Evolutionary conservation across 352 stramenopile species (phyloP), one percentile per base, ranked within the genome.

Genomic region (Phytophthora podocarpi): DNA sequence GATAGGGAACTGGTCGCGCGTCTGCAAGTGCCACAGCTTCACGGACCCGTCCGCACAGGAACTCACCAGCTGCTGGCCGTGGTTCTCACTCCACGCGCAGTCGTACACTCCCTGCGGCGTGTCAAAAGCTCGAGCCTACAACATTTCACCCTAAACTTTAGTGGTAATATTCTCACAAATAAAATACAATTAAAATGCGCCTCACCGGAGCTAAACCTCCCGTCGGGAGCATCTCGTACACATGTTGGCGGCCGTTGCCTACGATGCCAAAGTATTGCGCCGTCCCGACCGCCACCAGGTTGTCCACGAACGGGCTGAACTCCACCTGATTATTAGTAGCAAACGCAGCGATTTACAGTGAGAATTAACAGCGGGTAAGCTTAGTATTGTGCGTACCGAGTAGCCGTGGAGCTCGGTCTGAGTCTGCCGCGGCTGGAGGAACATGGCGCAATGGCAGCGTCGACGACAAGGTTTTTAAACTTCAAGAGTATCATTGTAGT

Each of bases 241-340:
- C 81, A 50, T 91, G 73, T 58, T 97, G 85, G 4, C 85, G 74
- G 0, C 91, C 91, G 73, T 97, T 97, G 45, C 91, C 91, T 28
- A 97, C 85, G 56, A 97, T 97, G 1, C 91, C 91, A 72, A 97
- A 97, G 75, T 97, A 97, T 70, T 97, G 91, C 21, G 90, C 75
- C 1, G 87, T 96, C 39, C 87, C 89, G 6, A 97, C 85, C 5
- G 90, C 87, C 21, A 97, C 31, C 16, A 89, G 73, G 37, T 90
- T 90, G 57, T 97, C 90, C 36, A 90, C 65, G 55, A 97, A 97
- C 21, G 91, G 91, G 61, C 83, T 96, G 66, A 97, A 97, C 70
- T 97, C 88, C 36, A 97, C 87, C 85, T 96, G 55, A 35, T 50
- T 24, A n/a, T n/a, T n/a, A n/a, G n/a, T n/a, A n/a, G n/a, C n/a